Conservation (phyloP, 139 green algal genomes). For the Tetratostichococcus sp. region DNA sequence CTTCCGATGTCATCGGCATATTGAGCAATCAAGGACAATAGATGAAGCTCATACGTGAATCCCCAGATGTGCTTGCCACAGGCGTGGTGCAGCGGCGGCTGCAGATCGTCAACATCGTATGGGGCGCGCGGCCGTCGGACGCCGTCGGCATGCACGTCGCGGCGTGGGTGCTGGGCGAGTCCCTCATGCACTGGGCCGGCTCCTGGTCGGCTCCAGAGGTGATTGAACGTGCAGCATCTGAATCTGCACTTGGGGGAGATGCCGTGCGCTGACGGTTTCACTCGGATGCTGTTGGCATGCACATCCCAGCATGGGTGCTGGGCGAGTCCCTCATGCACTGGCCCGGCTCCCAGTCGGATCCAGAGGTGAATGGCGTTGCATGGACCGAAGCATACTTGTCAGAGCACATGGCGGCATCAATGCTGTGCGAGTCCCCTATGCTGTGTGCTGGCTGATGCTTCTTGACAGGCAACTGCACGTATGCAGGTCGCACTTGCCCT, state of each 20-base stretch:
- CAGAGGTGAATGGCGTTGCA: slow-evolving; percentile 12
- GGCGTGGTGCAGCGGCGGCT: slow-evolving; percentile 26
- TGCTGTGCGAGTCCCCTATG: slow-evolving; percentile 40
- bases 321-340: slow-evolving; percentile 42
- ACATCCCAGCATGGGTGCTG: slow-evolving; percentile 44
- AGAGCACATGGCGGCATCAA: slow-evolving; percentile 41
- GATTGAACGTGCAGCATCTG: neutral
- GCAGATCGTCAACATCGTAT: slow-evolving; percentile 31
- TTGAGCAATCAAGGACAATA: no score
- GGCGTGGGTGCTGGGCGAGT: slow-evolving; percentile 46
- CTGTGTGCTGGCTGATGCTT: slow-evolving; percentile 31
- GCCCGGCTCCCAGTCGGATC: slow-evolving; percentile 26
- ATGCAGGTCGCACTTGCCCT: no score
- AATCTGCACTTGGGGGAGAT: no score
- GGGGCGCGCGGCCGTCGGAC: slow-evolving; percentile 7
- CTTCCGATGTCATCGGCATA: no score
- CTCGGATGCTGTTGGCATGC: slow-evolving; percentile 36
- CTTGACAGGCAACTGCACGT: no score
- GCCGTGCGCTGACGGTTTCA: no score
- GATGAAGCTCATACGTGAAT: no score
- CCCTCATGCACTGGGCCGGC: slow-evolving; percentile 41
- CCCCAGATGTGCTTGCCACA: no score
- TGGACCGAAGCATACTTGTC: no score
- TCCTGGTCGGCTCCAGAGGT: slow-evolving; percentile 29
- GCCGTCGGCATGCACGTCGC: slow-evolving; percentile 37